phyloP scores from a whole-genome alignment of 2,329 filamentous ascomycete genomes.

The Penicillium sp. region DNA sequence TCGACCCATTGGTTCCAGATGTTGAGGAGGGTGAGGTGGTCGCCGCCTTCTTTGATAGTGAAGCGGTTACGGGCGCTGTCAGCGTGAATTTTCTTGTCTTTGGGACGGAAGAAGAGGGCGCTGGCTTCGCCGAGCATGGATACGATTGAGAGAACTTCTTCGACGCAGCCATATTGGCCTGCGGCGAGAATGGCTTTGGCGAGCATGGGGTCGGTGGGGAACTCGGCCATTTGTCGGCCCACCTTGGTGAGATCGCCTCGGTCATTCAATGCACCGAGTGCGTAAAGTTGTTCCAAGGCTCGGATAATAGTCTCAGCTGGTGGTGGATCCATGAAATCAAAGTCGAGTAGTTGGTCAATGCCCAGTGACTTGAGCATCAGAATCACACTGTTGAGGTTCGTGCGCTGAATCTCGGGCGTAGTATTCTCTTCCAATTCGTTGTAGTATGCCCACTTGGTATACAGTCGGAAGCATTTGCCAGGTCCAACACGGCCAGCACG shows the following conservation, averaged over 20 bases:
- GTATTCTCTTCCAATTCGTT: constrained; percentile 93
- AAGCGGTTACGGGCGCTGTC: constrained; percentile 88
- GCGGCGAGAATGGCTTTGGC: constrained; percentile 87
- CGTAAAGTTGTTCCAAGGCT: constrained; percentile 87
- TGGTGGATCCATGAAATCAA: constrained; percentile 95
- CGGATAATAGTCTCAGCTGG: constrained; percentile 87
- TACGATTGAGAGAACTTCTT: constrained; percentile 91
- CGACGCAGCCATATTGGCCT: constrained; percentile 87
- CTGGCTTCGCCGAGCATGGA: constrained; percentile 89
- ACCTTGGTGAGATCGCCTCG: constrained; percentile 87
- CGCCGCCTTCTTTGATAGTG: constrained; percentile 86
- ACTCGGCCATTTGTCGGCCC: constrained; percentile 92
- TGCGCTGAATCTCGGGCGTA: constrained; percentile 89
- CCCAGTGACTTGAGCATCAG: constrained; percentile 85
- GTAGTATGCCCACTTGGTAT: constrained; percentile 91
- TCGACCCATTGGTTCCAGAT: constrained; percentile 97
- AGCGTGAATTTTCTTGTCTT: constrained; percentile 96
- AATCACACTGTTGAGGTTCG: constrained; percentile 82
- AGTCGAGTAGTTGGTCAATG: constrained; percentile 89
- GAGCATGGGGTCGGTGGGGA: constrained; percentile 89
- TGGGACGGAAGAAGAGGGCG: constrained; percentile 89
- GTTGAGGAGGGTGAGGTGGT: constrained; percentile 85
- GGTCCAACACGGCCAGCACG: constrained; percentile 90
- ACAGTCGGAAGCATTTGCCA: constrained; percentile 90
- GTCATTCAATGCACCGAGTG: constrained; percentile 84